Base-by-base conservation (phyloP, 1,284 basidiomycete species). In the Hemileia vastatrix region DNA sequence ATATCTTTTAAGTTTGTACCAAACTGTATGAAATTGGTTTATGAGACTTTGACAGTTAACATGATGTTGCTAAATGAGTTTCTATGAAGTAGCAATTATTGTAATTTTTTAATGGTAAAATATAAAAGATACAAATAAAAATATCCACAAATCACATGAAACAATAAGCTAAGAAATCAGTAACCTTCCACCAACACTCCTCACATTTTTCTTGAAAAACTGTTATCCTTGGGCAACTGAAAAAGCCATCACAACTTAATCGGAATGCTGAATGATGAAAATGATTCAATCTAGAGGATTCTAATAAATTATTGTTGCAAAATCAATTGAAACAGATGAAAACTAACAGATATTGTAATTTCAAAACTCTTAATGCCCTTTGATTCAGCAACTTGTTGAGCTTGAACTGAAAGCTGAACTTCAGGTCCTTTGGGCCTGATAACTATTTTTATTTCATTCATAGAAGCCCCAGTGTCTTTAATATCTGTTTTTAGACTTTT, bases 361-460 rank as follows among this genome's bases (percentile, higher is more conserved):
- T 87, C 80, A 69, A 94, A 82, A 69, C 81, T 83, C 52, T 81
- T 81, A 76, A 96, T 82, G 51, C 85, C 85, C 79, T 87, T 89
- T 56, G 78, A 80, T 21, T 81, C 78, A 32, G 91, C 92, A 63
- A 86, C 85, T 11, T 78, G 74, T 75, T 85, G 80, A 43, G 90
- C 90, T 65, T 91, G 86, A n/a, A 90, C 91, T 70, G 86, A 83
- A 27, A 96, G 83, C 58, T 77, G 80, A 32, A 63, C 49, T 33
- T 56, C 18, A 18, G 61, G 61, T 40, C 61, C 61, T n/a, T 76
- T 69, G n/a, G 73, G 64, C 27, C 76, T 83, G 47, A 88, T 84
- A 65, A 94, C 79, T 70, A 98, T 94, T 78, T 97, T 95, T 68
- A 98, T 96, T 67, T 97, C 93, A 78, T 88, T 90, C 86, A 98